Evolutionary conservation across 2,329 filamentous ascomycete species (phyloP), one percentile per base, ranked within the genome.

Genomic region (Colletotrichum eleusines): DNA sequence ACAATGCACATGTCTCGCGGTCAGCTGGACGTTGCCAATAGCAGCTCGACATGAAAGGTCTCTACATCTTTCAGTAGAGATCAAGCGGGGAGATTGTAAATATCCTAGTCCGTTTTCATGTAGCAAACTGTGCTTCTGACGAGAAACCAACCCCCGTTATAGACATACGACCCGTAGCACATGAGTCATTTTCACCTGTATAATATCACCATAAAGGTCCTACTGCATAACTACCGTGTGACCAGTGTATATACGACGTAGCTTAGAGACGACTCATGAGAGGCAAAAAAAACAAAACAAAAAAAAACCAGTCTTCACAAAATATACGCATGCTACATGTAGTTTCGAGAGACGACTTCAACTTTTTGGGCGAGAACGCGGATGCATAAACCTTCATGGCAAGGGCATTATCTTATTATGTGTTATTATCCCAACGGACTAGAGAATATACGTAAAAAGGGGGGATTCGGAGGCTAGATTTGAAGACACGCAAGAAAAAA

Each of bases 231-330:
- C 3, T 2, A 16, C 20, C 4, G 2, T n/a, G 20, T 23, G 3
- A 9, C 20, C 3, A 0, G 3, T n/a, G 11, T n/a, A 9, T n/a
- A 44, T 20, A 9, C 2, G 1, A 1, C 35, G n/a, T 42, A 18
- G 16, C 14, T 42, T 7, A 16, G 18, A 7, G 7, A 33, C 31
- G 38, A 12, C 14, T 14, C 38, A n/a, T n/a, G n/a, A n/a, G n/a
- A n/a, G n/a, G n/a, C n/a, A n/a, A n/a, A 33, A 33, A 33, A 12
- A 1, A 4, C 11, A 38, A 12, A 2, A 38, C 14, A 12, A 14
- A 12, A 12, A 12, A 38, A 38, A 38, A 12, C 1, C 9, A 38
- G 18, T n/a, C 9, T 44, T 9, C 6, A 44, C 18, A 8, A 7
- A n/a, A 9, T 20, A 8, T 5, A 44, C 11, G 42, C 18, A 44